A percentile compares a stretch with the other conserved stretches of the same genome.
Conservation (phyloP, 352 stramenopile species). For the Phytophthora podocarpi region DNA sequence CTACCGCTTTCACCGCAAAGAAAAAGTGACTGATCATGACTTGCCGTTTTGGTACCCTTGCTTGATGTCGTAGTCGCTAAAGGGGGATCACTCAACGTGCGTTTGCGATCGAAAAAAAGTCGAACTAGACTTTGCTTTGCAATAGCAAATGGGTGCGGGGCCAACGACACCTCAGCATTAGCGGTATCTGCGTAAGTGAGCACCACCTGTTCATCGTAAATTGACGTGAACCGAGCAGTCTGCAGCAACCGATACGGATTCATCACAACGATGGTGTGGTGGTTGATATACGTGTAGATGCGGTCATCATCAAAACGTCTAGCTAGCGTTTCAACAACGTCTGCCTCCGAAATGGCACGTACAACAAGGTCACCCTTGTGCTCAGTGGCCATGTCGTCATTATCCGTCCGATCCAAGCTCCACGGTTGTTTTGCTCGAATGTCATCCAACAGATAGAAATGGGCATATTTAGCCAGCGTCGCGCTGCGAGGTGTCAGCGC, state of each 20-base stretch:
- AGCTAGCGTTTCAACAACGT: conserved; percentile 26
- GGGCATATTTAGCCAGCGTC: conserved; percentile 80
- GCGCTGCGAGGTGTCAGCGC: conserved; percentile 65
- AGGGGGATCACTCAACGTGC: not conserved
- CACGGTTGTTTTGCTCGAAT: conserved; percentile 59
- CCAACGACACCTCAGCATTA: conserved; percentile 41
- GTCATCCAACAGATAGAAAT: conserved; percentile 74
- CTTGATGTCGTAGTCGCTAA: not conserved
- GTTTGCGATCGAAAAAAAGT: conserved; percentile 40
- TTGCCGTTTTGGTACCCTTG: not conserved
- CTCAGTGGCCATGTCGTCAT: conserved; percentile 48
- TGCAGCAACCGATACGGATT: conserved; percentile 82
- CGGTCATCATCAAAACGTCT: conserved; percentile 52
- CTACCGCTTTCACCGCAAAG: conserved; percentile 73
- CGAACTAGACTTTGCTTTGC: conserved; percentile 65
- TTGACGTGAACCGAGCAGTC: conserved; percentile 77
- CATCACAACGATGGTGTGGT: conserved; percentile 68
- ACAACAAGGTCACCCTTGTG: not conserved
- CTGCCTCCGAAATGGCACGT: not conserved
- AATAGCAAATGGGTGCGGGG: conserved; percentile 76
- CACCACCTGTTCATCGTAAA: conserved; percentile 83
- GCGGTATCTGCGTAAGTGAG: conserved; percentile 60
- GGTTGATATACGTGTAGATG: conserved; percentile 67
- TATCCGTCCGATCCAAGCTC: conserved; percentile 47
- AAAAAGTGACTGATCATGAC: conserved; percentile 40